Evolutionary conservation across 176 grass and related monocot genomes (phyloP), one percentile per base, ranked within the genome.

Genomic region (Phoenix dactylifera): DNA sequence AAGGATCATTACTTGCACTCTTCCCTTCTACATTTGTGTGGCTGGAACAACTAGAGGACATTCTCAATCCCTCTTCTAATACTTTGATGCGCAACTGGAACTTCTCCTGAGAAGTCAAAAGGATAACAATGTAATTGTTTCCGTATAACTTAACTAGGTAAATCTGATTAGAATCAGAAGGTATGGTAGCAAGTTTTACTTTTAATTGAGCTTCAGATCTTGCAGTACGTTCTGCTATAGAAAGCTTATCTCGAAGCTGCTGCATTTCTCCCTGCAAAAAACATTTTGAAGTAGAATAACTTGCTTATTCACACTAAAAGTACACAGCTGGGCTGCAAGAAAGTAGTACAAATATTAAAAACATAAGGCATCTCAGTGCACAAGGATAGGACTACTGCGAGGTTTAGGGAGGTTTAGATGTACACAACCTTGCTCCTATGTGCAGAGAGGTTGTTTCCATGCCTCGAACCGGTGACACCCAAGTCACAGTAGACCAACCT

Each of bases 191-290:
- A 53, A 3, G 22, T 66, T 55, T 71, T 81, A 96, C 91, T 80
- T 96, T 96, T 65, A 96, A 54, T 66, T 87, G 91, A 68, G 80
- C 80, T 87, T 96, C 91, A 4, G 78, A 86, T 82, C 83, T 77
- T 60, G 91, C 77, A 1, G 86, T 69, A 66, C 91, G 78, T 74
- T 87, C 86, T 44, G 80, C 86, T 76, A 96, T 90, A 71, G 72
- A 68, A 76, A 90, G 83, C 74, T 96, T 96, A 57, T 90, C 91
- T 18, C 91, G 83, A 54, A 96, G 80, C 61, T 96, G 91, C 75
- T 90, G 91, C 86, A 96, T 96, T 79, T 96, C 91, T 57, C 91
- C 91, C 91, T 96, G 57, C 49, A 71, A 53, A 30, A 64, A 64
- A 52, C 39, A 48, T 54, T 18, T n/a, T 14, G 51, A 59, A 51